Conservation (phyloP, 2,329 filamentous ascomycete genomes). For the Sarocladium oryzae region DNA sequence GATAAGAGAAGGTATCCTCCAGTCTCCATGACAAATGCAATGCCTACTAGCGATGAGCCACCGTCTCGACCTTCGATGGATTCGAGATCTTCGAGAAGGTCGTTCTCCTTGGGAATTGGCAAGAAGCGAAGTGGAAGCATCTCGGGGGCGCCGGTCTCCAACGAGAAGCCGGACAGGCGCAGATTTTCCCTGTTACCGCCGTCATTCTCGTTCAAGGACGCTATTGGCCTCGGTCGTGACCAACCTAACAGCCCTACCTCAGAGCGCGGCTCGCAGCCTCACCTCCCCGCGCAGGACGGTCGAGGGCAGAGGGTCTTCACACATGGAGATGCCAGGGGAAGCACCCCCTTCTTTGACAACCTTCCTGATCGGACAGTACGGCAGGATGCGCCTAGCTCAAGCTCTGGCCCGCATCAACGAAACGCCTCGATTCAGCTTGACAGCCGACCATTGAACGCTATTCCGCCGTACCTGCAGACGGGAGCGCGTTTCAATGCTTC, state of each 20-base stretch:
- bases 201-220: constrained; percentile 57
- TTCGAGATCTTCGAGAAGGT: constrained; percentile 59
- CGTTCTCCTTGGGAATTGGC: constrained; percentile 61
- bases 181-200: constrained; percentile 66
- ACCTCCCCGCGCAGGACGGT: constrained; percentile 44
- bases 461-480: constrained; percentile 39
- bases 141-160: constrained; percentile 46
- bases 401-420: constrained; percentile 34
- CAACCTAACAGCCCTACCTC: constrained; percentile 39
- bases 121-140: constrained; percentile 68
- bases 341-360: constrained; percentile 33
- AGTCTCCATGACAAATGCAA: constrained; percentile 77
- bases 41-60: constrained; percentile 51
- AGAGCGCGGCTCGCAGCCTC: constrained; percentile 44
- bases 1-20: constrained; percentile 76
- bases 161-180: constrained; percentile 52
- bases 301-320: constrained; percentile 25
- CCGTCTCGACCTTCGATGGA: constrained; percentile 58
- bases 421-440: constrained; percentile 35
- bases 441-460: constrained; percentile 32
- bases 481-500: constrained; percentile 36
- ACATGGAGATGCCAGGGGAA: constrained; percentile 28
- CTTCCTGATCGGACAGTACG: constrained; percentile 30
- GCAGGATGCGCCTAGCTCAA: constrained; percentile 26
- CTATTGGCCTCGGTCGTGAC: constrained; percentile 55